Percentiles rank a stretch among this genome's conserved stretches.
Evolutionary conservation across 192 early-diverging fungal species (phyloP).

Genomic region (Cetraspora pellucida): DNA sequence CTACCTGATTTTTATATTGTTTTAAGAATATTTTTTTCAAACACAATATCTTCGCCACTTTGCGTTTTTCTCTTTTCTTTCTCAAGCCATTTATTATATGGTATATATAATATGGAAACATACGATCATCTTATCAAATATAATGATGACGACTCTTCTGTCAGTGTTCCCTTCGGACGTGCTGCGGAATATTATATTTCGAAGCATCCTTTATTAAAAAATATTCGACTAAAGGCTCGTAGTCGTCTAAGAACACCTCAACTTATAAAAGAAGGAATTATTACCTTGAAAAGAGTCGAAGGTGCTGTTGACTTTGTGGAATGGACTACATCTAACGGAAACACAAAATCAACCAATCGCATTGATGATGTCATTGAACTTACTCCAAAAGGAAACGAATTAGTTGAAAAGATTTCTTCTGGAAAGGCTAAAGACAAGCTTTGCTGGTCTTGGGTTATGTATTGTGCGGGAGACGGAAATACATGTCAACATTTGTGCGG

Average conservation of each 20-base stretch:
- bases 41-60: too few species aligned
- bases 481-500: constrained; percentile 28
- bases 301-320: constrained; percentile 16
- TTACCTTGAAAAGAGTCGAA: background rate
- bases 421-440: constrained; percentile 16
- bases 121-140: constrained; percentile 23
- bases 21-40: too few species aligned
- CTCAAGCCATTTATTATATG: too few species aligned
- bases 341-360: constrained; percentile 23
- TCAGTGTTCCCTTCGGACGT: constrained; percentile 24
- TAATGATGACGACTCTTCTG: constrained; percentile 7
- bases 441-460: constrained; percentile 26
- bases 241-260: constrained; percentile 1
- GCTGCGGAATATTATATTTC: constrained; percentile 28
- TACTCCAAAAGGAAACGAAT: constrained; percentile 6
- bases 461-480: constrained; percentile 21
- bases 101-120: constrained; percentile 1
- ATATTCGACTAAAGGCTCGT: constrained; percentile 16
- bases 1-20: too few species aligned
- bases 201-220: constrained; percentile 21
- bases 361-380: constrained; percentile 25
- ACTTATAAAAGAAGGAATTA: constrained; percentile 8
- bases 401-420: constrained; percentile 3
- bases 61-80: too few species aligned
- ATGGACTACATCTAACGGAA: constrained; percentile 21